Evolutionary conservation across 2,329 filamentous ascomycete species (phyloP).

Genomic region (Curvularia spicifera): DNA sequence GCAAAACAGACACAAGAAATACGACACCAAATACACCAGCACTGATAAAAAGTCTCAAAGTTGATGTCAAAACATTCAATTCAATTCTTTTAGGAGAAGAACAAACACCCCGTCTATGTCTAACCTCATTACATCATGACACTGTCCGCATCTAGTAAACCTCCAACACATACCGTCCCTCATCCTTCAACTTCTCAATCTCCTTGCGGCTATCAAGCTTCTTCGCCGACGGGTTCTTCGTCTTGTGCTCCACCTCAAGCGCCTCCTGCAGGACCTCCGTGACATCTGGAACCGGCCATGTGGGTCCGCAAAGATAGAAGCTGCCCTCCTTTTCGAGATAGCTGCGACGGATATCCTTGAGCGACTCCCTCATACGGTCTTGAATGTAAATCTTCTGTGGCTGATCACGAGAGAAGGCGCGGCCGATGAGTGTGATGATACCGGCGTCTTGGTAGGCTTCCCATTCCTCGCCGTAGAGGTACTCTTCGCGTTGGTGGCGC

Average conservation of each 20-base stretch:
- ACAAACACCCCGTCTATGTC: background rate
- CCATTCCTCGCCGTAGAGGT: conserved; percentile 99
- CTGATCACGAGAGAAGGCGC: conserved; percentile 96
- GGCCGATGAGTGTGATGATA: conserved; percentile 90
- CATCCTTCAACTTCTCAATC: conserved; percentile 97
- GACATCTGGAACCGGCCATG: conserved; percentile 97
- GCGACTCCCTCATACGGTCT: conserved; percentile 91
- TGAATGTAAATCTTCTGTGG: conserved; percentile 99
- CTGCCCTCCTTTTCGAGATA: conserved; percentile 88
- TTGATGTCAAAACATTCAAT: background rate
- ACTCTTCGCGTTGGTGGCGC: conserved; percentile 96
- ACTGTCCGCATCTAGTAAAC: conserved; percentile 71
- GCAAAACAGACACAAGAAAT: no score
- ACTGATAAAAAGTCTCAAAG: background rate
- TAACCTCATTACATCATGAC: background rate
- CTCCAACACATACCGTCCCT: conserved; percentile 91
- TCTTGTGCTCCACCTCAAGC: conserved; percentile 75
- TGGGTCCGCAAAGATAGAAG: conserved; percentile 97
- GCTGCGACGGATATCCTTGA: conserved; percentile 80
- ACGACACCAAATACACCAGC: no score
- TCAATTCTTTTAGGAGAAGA: background rate
- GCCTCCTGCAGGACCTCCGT: conserved; percentile 94
- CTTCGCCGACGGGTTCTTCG: conserved; percentile 58
- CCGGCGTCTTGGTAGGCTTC: conserved; percentile 96
- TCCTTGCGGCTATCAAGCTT: conserved; percentile 87